Evolutionary conservation across 768 basidiomycete genomes (phyloP).

Genomic region (Amanita inopinata): DNA sequence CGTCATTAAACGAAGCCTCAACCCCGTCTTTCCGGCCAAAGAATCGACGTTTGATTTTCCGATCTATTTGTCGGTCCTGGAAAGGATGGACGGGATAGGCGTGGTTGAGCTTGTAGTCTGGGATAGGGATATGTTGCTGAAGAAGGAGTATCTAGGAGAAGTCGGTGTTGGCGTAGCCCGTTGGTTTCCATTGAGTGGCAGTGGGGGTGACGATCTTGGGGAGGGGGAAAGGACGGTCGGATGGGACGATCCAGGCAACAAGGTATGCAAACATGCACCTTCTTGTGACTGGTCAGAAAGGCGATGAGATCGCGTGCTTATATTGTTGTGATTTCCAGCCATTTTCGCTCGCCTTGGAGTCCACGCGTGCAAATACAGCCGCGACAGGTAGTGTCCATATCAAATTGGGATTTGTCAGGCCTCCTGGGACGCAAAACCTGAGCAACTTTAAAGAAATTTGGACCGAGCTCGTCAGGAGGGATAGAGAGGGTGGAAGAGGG

Average conservation of each 20-base stretch:
- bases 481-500: neutral
- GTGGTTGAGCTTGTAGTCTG: slow-evolving; percentile 82
- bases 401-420: slow-evolving; percentile 39
- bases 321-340: slow-evolving; percentile 20
- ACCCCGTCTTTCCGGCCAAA: slow-evolving; percentile 54
- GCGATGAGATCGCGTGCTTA: too few species aligned
- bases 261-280: slow-evolving; percentile 32
- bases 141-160: slow-evolving; percentile 94
- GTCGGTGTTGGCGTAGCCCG: slow-evolving; percentile 68
- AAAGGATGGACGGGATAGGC: slow-evolving; percentile 33
- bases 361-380: slow-evolving; percentile 30
- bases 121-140: slow-evolving; percentile 78
- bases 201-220: slow-evolving; percentile 2
- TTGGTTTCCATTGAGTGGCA: slow-evolving; percentile 51
- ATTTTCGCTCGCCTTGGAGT: slow-evolving; percentile 29
- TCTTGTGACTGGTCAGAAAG: slow-evolving; percentile 9
- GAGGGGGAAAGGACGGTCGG: slow-evolving; percentile 29
- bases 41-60: slow-evolving; percentile 89
- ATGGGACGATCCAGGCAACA: slow-evolving; percentile 59
- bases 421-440: slow-evolving; percentile 18
- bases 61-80: slow-evolving; percentile 66
- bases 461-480: slow-evolving; percentile 42
- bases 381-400: slow-evolving; percentile 32
- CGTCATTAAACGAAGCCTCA: slow-evolving; percentile 60
- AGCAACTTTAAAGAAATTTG: slow-evolving; percentile 54